Evolutionary conservation across 83 land plant species (phyloP).

Genomic region (Picea engelmannii): DNA sequence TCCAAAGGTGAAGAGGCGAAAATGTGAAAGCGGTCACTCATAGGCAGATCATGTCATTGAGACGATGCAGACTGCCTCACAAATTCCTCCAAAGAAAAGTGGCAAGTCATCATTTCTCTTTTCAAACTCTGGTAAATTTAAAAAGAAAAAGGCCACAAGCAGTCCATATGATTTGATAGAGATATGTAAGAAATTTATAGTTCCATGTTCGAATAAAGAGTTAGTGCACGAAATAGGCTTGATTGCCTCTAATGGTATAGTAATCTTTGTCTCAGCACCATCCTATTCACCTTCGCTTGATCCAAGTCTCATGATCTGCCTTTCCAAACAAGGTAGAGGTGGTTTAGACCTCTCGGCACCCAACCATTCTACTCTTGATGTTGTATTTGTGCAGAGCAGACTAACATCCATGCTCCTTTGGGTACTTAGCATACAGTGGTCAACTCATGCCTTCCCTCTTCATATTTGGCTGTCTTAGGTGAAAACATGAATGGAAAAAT

Average conservation of each 20-base stretch:
- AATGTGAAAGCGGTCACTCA: constrained; percentile 17
- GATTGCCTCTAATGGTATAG: constrained; percentile 51
- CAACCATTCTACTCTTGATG: neutral
- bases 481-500: neutral
- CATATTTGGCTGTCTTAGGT: neutral
- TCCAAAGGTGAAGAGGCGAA: constrained; percentile 20
- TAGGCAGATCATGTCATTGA: neutral
- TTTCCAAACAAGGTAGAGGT: constrained; percentile 9
- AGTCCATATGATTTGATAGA: constrained; percentile 43
- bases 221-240: constrained; percentile 61
- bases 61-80: neutral
- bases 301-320: constrained; percentile 24
- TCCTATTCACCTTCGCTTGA: constrained; percentile 27
- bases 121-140: constrained; percentile 26
- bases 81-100: constrained; percentile 6
- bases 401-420: neutral
- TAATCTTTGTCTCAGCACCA: constrained; percentile 36
- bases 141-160: constrained; percentile 28
- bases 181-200: constrained; percentile 49
- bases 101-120: neutral
- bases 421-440: neutral
- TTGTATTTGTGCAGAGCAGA: neutral
- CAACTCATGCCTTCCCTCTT: constrained; percentile 1
- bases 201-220: constrained; percentile 48
- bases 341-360: neutral